Evolutionary conservation across 305 asterid genomes (phyloP), one percentile per base, ranked within the genome.

Genomic region (Solanum hybrid): DNA sequence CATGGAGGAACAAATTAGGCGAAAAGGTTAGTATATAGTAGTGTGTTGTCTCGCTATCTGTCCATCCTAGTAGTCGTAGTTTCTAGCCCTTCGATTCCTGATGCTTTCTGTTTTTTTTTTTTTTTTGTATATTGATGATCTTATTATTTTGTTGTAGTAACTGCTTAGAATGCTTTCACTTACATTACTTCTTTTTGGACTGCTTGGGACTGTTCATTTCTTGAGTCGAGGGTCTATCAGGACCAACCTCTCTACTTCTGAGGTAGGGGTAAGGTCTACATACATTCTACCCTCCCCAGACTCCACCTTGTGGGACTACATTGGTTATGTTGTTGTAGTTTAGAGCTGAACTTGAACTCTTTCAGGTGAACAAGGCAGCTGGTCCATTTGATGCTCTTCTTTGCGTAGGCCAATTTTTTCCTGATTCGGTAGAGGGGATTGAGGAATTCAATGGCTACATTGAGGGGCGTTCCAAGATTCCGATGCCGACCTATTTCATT

Each of bases 391-490:
- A 96, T 90, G 99, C 98, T 56, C 92, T 97, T 90, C 92, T 97
- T 31, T 97, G 99, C 85, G 99, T 97, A 34, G 99, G 99, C 5
- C 99, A 97, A 91, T 97, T 96, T 91, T 97, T 96, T 75, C 99
- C 99, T 64, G 96, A 94, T 42, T 78, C 95, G 1, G 88, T 94
- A 31, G 99, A 95, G 89, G 94, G 89, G 90, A 91, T 97, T 35
- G 97, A 93, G 88, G 99, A 97, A 91, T 93, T 96, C 92, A 94
- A 93, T 90, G 96, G 92, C 32, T 97, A 95, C 89, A 87, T 94
- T 13, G 98, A 94, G 82, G 99, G 98, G 90, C 92, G 96, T 87
- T 92, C 93, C 36, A 91, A 89, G 82, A 90, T 97, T 60, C 95
- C 96, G 17, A 92, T 97, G 26, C 98, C 98, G 15, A 96, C 98